phyloP scores from a whole-genome alignment of 176 grass and related monocot genomes.

The Paspalum vaginatum region DNA sequence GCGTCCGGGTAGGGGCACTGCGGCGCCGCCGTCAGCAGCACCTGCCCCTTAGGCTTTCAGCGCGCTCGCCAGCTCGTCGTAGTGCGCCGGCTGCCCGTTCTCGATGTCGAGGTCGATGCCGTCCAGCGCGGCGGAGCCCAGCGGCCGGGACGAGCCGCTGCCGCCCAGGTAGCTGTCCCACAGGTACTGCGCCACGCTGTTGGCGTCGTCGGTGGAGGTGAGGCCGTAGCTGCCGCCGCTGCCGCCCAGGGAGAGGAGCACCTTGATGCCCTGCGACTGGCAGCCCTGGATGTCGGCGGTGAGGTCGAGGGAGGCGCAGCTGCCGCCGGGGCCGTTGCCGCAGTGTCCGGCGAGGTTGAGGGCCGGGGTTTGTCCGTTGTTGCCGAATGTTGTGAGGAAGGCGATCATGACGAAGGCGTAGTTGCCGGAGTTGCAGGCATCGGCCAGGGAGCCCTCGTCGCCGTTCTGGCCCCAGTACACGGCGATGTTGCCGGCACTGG shows the following conservation, averaged over 20 bases:
- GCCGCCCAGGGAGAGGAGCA: slow-evolving; percentile 78
- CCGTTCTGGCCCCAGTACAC: slow-evolving; percentile 85
- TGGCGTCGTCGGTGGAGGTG: slow-evolving; percentile 52
- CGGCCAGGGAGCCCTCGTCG: slow-evolving; percentile 57
- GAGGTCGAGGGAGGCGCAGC: slow-evolving; percentile 31
- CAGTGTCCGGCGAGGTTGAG: slow-evolving; percentile 79
- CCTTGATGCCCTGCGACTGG: slow-evolving; percentile 52
- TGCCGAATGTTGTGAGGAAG: slow-evolving; percentile 77
- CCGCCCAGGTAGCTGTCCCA: slow-evolving; percentile 71
- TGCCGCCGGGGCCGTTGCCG: slow-evolving; percentile 6
- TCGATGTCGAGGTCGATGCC: slow-evolving; percentile 81
- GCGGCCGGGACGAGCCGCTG: slow-evolving; percentile 39
- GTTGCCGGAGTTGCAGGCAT: slow-evolving; percentile 55
- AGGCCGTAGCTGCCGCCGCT: slow-evolving; percentile 41
- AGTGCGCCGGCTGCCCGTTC: slow-evolving; percentile 37
- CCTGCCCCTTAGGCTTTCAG: slow-evolving; percentile 21
- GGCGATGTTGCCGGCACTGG: slow-evolving; percentile 58
- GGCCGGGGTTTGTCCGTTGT: slow-evolving; percentile 39
- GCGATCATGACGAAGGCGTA: slow-evolving; percentile 51
- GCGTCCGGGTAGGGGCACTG: slow-evolving; percentile 65
- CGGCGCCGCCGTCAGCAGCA: slow-evolving; percentile 53
- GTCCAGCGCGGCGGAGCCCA: slow-evolving; percentile 70
- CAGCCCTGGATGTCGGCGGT: slow-evolving; percentile 56
- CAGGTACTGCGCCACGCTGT: slow-evolving; percentile 66
- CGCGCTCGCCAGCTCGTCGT: slow-evolving; percentile 45